These are phyloP conservation scores for Phlyctochytrium bullatum DNA, from an alignment of 192 early-diverging fungal species.

Conservation along the genomic window DNA sequence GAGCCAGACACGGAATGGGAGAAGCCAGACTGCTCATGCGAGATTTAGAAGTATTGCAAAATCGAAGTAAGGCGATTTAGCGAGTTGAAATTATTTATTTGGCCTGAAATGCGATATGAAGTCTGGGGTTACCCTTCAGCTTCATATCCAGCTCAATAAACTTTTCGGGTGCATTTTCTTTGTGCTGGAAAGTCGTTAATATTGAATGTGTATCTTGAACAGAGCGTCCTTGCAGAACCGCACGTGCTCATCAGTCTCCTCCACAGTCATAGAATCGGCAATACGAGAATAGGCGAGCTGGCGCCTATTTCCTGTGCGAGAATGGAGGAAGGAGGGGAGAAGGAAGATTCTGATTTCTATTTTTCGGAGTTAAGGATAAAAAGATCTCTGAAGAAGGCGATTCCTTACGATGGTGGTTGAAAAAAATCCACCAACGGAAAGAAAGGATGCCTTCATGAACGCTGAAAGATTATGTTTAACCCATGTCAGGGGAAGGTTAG, in stretches of 20 bases:
- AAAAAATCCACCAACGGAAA: no score
- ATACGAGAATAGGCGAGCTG: conserved; percentile 53
- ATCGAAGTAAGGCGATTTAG: neutral
- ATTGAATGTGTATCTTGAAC: conserved; percentile 58
- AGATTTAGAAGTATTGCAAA: conserved; percentile 6
- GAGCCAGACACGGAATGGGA: conserved; percentile 23
- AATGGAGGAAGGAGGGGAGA: no score
- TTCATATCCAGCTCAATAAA: conserved; percentile 50
- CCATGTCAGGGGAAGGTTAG: no score
- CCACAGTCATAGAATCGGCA: conserved; percentile 55
- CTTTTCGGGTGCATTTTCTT: conserved; percentile 49
- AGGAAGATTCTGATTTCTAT: no score
- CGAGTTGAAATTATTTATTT: neutral
- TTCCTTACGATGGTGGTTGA: no score
- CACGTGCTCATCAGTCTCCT: conserved; percentile 61
- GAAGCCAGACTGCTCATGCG: neutral
- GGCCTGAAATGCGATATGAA: conserved; percentile 28
- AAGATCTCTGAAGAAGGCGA: no score
- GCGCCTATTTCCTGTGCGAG: no score
- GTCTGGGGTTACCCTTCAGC: conserved; percentile 41
- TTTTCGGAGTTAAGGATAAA: no score
- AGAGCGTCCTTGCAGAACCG: conserved; percentile 57
- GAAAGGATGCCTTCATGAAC: no score
- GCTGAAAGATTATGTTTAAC: no score
- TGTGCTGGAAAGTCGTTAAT: conserved; percentile 55